Evolutionary conservation across 2,329 filamentous ascomycete species (phyloP), one percentile per base, ranked within the genome.

Genomic region (Mycogone perniciosa): DNA sequence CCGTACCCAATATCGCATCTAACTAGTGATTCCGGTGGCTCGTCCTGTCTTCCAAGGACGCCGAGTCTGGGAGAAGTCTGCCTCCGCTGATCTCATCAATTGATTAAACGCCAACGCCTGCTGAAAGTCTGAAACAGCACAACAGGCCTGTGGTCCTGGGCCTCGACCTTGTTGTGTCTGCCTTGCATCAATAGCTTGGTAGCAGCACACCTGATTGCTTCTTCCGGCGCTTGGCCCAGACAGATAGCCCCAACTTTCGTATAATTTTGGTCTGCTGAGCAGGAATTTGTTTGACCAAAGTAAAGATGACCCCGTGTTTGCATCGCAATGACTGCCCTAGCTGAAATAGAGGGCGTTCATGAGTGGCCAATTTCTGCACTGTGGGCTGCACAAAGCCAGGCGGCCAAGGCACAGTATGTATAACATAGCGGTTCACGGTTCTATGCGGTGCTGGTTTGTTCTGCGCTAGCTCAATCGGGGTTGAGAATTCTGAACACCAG

Each of bases 401-500:
- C 20, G 20, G 20, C 20, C 20, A 20, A 20, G 20, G 20, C 20
- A 47, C 45, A 47, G 45, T 47, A 13, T 33, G 45, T 9, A 37
- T n/a, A 5, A 2, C 1, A 9, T 4, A 3, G 5, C 6, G 3
- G 11, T n/a, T n/a, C 43, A 35, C 31, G 11, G 41, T 42, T 52
- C 50, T 20, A 33, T 27, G 39, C 26, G 31, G 33, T 27, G 35
- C 13, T 31, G 31, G 27, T 31, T 8, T 35, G 46, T 43, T 40
- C 47, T 40, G 47, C 47, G 47, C 47, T 50, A 38, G 33, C 30
- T 30, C 27, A 9, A 40, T 26, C 38, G 44, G 48, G 48, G 7
- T 39, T 35, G 48, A 51, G 46, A 38, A 51, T 51, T 51, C 48
- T 43, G 44, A 51, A 43, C 38, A 45, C 34, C 41, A 27, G n/a